Evolutionary conservation across 495 filamentous ascomycete genomes (phyloP).

Genomic region (Lasiosphaeriaceae sp.): DNA sequence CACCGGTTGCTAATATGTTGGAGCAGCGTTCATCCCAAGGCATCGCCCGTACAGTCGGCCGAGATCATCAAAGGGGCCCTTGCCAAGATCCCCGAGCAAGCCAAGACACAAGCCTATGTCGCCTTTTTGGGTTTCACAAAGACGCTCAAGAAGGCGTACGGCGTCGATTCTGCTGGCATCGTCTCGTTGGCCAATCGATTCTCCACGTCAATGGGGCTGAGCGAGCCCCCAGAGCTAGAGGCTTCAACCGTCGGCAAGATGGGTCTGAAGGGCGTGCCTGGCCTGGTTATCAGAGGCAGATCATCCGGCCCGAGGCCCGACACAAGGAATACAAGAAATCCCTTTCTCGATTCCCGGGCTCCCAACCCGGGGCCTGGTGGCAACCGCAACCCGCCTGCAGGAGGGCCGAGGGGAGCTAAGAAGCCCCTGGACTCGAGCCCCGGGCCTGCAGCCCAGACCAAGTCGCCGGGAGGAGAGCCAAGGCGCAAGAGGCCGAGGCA

Average conservation of each 20-base stretch:
- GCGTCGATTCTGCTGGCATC: constrained; percentile 10
- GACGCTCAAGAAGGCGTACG: constrained; percentile 14
- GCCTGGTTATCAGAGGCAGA: constrained; percentile 12
- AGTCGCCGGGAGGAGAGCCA: constrained; percentile 11
- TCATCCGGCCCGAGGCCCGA: no score
- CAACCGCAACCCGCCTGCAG: no score
- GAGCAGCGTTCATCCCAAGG: constrained; percentile 19
- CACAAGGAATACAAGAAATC: no score
- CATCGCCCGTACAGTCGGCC: constrained; percentile 14
- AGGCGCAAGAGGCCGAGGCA: constrained; percentile 12
- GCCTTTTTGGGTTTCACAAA: constrained; percentile 27
- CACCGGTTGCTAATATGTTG: not conserved
- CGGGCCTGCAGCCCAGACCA: no score
- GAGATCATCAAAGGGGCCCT: constrained; percentile 22
- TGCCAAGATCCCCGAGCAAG: constrained; percentile 18
- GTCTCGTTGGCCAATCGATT: constrained; percentile 26
- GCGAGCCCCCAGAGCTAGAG: constrained; percentile 16
- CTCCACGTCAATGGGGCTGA: constrained; percentile 19
- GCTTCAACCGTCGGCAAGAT: constrained; percentile 23
- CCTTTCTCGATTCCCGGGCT: no score
- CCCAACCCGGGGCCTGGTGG: no score
- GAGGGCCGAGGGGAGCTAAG: no score
- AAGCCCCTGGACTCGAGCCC: no score
- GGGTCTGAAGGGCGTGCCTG: constrained; percentile 31
- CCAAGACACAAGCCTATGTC: constrained; percentile 25